Base-by-base conservation (phyloP, 306 rosid species). In the Dryas octopetala region DNA sequence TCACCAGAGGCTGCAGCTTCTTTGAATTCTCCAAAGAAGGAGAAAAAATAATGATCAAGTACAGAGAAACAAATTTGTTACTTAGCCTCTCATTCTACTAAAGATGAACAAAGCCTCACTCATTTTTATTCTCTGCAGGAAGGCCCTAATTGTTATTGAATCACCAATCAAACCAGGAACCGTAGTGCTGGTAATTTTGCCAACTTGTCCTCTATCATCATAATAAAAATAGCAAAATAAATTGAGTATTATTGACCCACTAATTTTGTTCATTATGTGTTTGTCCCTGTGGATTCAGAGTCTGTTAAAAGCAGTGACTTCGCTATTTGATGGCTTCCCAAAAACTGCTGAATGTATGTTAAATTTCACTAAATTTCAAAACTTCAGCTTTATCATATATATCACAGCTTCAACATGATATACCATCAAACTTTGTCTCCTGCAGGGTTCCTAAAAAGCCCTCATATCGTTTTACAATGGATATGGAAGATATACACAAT, bases 1-100 rank as follows among this genome's bases (percentile, higher is more conserved):
- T 88, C 82, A 88, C 98, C 66, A 88, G 89, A 87, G 98, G 98
- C 53, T 87, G 94, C 89, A 91, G 87, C 72, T 87, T 94, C 80
- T 85, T 94, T 63, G 76, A 91, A 76, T 88, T 79, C 84, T 77
- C 83, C 48, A 23, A 77, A 68, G 78, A 72, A 53, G 90, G 82
- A 79, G 83, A 79, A 58, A 77, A 66, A 76, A n/a, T 78, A 49
- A 47, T 55, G 17, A 89, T 89, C 41, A 66, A 79, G 98, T 91
- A 83, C 6, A 60, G 4, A 44, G 62, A 4, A 62, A 64, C 50
- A 66, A 57, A 54, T 54, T 5, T 52, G 55, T 66, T 45, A 16
- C 45, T 52, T 9, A 49, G 44, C 69, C 44, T 74, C 47, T 40
- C 13, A 38, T 32, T 38, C 5, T 48, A 41, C 60, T 64, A 9